Percentiles rank a stretch among this genome's conserved stretches.
These are phyloP conservation scores for Tricholoma furcatifolium DNA, from an alignment of 768 basidiomycete genomes.

Conservation along the genomic window DNA sequence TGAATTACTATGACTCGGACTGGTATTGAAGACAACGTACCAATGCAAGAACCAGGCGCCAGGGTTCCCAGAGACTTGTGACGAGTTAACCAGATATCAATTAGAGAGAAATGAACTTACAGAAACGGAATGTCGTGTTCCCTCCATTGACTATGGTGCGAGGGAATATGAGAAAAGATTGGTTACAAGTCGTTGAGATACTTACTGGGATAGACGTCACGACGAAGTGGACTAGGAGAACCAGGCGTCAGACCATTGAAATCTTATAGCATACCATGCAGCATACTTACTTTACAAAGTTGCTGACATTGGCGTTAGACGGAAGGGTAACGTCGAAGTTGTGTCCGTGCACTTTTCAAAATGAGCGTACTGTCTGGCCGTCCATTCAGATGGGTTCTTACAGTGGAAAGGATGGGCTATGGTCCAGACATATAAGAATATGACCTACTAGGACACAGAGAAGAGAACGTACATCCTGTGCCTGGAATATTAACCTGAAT, in stretches of 20 bases:
- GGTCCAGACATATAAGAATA: not conserved
- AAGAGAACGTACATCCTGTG: slow-evolving; percentile 25
- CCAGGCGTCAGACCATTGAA: not conserved
- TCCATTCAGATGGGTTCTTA: slow-evolving; percentile 7
- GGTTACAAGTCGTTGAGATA: not conserved
- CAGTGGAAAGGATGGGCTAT: slow-evolving; percentile 30
- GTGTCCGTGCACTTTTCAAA: slow-evolving; percentile 28
- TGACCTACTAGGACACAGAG: not conserved
- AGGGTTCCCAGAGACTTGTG: slow-evolving; percentile 45
- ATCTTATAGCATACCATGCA: too few species aligned
- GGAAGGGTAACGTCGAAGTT: slow-evolving; percentile 28
- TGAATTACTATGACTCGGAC: not conserved
- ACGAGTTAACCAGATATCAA: not conserved
- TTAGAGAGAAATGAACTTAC: slow-evolving; percentile 10
- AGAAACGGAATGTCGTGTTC: slow-evolving; percentile 37
- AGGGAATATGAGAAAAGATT: not conserved
- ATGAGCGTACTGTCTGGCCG: not conserved
- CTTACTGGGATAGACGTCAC: slow-evolving; percentile 25
- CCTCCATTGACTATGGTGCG: slow-evolving; percentile 28
- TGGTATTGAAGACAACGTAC: slow-evolving; percentile 14
- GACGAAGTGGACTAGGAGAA: slow-evolving; percentile 21
- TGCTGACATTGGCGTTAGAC: slow-evolving; percentile 20
- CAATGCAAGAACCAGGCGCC: slow-evolving; percentile 57
- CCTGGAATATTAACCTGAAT: slow-evolving; percentile 28
- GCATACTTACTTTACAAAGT: slow-evolving; percentile 25